These are phyloP conservation scores for Tolypocladium album DNA, from an alignment of 2,329 filamentous ascomycete genomes.

Conservation along the genomic window DNA sequence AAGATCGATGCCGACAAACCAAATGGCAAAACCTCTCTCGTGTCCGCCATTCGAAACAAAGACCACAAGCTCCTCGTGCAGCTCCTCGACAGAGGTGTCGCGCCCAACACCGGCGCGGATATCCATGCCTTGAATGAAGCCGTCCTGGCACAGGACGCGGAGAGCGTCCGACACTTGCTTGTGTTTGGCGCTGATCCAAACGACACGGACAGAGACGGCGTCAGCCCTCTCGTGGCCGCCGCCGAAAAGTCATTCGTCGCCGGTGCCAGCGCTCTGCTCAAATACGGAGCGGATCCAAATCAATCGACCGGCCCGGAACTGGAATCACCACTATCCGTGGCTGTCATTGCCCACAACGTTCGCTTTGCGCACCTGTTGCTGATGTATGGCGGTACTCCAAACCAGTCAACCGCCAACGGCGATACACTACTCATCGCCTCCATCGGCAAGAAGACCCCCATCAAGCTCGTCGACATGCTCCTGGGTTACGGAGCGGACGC, in stretches of 20 bases:
- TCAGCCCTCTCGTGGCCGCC: slow-evolving; percentile 39
- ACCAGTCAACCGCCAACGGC: slow-evolving; percentile 41
- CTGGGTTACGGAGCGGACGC: slow-evolving; percentile 49
- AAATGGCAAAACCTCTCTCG: slow-evolving; percentile 35
- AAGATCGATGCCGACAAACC: slow-evolving; percentile 28
- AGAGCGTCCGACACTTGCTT: slow-evolving; percentile 43
- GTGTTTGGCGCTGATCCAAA: slow-evolving; percentile 49
- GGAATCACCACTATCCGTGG: slow-evolving; percentile 43
- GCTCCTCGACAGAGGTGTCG: slow-evolving; percentile 45
- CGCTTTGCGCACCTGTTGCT: slow-evolving; percentile 49
- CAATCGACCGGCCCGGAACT: slow-evolving; percentile 35
- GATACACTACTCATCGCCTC: slow-evolving; percentile 49
- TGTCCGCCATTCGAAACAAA: slow-evolving; percentile 42
- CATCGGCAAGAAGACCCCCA: slow-evolving; percentile 48
- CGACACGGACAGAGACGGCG: slow-evolving; percentile 31
- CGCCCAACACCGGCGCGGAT: slow-evolving; percentile 35
- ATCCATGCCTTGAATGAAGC: slow-evolving; percentile 42
- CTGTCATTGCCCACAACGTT: slow-evolving; percentile 39
- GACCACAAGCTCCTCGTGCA: slow-evolving; percentile 48
- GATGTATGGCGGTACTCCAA: slow-evolving; percentile 49
- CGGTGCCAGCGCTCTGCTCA: slow-evolving; percentile 47
- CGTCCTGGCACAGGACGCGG: slow-evolving; percentile 36
- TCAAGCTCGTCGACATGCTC: slow-evolving; percentile 45
- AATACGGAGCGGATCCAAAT: slow-evolving; percentile 53
- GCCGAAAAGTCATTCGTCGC: slow-evolving; percentile 43